Evolutionary conservation across 371 early-diverging fungal genomes (phyloP), one percentile per base, ranked within the genome.

Genomic region (Mortierella sp.): DNA sequence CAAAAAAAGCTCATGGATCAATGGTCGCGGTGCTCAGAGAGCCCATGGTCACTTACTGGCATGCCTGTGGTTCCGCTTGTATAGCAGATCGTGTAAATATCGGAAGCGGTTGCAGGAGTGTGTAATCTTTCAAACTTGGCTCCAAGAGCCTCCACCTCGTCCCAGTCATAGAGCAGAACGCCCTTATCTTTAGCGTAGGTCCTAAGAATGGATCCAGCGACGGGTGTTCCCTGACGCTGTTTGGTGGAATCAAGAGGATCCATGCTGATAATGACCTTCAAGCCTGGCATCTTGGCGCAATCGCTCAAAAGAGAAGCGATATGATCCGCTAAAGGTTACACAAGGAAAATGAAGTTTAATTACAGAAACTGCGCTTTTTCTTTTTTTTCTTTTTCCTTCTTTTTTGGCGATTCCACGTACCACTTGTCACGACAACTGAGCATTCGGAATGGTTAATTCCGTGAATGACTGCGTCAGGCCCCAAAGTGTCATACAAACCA

Each of bases 401-500:
- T 57, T 28, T 28, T 28, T 57, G 28, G 11, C n/a, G 11, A 41
- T 22, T 16, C 28, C 22, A 43, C 67, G 40, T 75, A 80, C 81
- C 81, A 58, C 81, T 90, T 22, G 92, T 89, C 36, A 97, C 85
- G 22, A 97, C 84, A 7, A 91, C 85, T n/a, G 92, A 78, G 71
- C 95, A 86, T 72, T 95, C 93, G 7, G 94, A 86, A 47, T 94
- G 94, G 55, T 88, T 87, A 21, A 92, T 84, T 59, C 93, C 91
- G 63, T 88, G 90, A 67, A 87, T 86, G 16, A 95, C 88, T 0
- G 93, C 90, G 13, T 92, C 94, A 11, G 89, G 87, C n/a, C 98
- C 98, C 21, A 98, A 90, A 7, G 99, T 98, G 81, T 98, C 97
- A 84, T 99, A 99, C 45, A 99, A 87, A 4, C 99, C 98, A 8